Evolutionary conservation across 345 rosid species (phyloP).

Genomic region (Lagerstroemia speciosa): DNA sequence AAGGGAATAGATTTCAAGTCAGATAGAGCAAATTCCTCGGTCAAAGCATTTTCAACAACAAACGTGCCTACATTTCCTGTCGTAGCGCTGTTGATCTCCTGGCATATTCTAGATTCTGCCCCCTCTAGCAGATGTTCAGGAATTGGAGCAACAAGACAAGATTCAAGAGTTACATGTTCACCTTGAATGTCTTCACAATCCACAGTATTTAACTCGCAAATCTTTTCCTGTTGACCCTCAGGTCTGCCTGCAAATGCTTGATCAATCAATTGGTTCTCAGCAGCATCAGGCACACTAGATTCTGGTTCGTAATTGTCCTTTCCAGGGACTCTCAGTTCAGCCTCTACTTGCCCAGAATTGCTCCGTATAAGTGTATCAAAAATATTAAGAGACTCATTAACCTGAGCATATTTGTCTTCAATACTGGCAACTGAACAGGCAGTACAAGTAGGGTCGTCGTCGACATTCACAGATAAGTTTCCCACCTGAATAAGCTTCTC

Average conservation of each 20-base stretch:
- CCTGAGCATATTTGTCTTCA: slow-evolving; percentile 1
- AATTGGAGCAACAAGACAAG: not conserved
- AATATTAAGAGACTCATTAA: not conserved
- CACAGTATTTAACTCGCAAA: not conserved
- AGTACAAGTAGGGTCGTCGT: not conserved
- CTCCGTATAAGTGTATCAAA: not conserved
- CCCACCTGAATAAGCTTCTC: not conserved
- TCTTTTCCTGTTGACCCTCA: not conserved
- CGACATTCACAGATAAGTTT: not conserved
- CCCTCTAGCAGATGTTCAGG: not conserved
- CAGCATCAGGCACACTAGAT: not conserved
- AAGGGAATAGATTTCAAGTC: not conserved
- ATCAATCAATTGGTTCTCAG: not conserved
- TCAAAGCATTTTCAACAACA: not conserved
- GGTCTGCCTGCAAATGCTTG: not conserved
- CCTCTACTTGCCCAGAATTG: not conserved
- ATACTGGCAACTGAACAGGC: not conserved
- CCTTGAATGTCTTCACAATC: not conserved
- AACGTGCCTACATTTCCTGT: not conserved
- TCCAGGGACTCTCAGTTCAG: not conserved
- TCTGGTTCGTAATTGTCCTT: not conserved
- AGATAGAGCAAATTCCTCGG: not conserved
- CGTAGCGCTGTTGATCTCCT: not conserved
- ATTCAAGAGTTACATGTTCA: not conserved
- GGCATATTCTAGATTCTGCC: not conserved